phyloP scores from a whole-genome alignment of 176 grass and related monocot species.

The Tillandsia leiboldiana region DNA sequence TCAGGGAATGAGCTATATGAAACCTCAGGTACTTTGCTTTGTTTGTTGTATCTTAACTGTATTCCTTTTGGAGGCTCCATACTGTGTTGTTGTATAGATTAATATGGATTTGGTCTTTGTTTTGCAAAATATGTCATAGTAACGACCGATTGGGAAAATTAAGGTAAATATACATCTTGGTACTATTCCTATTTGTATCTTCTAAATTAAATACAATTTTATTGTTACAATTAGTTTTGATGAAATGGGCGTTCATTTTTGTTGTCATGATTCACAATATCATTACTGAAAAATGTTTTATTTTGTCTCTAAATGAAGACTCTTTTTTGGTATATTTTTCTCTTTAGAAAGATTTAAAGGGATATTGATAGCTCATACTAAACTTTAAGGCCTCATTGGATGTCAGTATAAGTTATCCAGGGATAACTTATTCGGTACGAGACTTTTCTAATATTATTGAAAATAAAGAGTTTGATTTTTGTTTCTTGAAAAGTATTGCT shows the following conservation, averaged over 20 bases:
- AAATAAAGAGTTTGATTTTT: no score
- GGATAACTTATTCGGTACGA: no score
- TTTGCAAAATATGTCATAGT: background rate
- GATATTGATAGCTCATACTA: no score
- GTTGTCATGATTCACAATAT: conserved; percentile 10
- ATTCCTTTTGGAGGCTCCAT: conserved; percentile 6
- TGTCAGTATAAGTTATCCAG: no score
- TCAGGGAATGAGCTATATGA: conserved; percentile 96
- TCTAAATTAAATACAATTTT: no score
- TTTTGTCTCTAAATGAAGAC: conserved; percentile 2
- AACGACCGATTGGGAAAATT: background rate
- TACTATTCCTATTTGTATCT: no score
- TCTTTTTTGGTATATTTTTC: conserved; percentile 13
- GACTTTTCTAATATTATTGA: no score
- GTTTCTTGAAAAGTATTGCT: no score
- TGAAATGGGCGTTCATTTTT: conserved; percentile 10
- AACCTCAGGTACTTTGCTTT: conserved; percentile 59
- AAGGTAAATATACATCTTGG: no score
- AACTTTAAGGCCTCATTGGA: no score
- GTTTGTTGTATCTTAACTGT: conserved; percentile 16
- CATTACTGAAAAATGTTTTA: conserved; percentile 18
- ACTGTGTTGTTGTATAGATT: conserved; percentile 3
- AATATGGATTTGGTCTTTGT: conserved; percentile 1
- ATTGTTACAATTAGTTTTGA: background rate
- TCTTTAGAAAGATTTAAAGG: conserved; percentile 1